Base-by-base conservation (phyloP, 2,329 filamentous ascomycete species). In the Diplocarpon mali region DNA sequence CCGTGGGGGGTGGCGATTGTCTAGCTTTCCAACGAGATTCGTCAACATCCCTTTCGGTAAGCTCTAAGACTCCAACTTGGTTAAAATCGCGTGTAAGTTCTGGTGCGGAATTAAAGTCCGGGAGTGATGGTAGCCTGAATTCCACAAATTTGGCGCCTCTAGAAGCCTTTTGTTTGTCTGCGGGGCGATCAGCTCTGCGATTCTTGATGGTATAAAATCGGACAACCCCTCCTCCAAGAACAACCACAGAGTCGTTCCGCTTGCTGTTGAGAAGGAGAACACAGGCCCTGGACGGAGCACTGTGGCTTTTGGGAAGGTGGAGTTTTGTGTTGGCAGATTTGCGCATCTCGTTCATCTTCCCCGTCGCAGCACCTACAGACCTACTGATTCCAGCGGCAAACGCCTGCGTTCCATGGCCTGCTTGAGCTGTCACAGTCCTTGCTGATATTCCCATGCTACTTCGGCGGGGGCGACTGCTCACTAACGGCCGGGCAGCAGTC, bases 321-420 rank as follows among this genome's bases (percentile, higher is more conserved):
- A 88, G 85, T 73, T 50, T 85, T 76, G 62, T 87, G 59, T 87
- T 83, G 10, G 80, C 80, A 0, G 77, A 83, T 55, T 87, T 83
- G 38, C 83, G 78, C 46, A 88, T 73, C 53, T 83, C 77, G 53
- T 72, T 82, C 61, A 83, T 78, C 35, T 72, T 78, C 45, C 80
- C 82, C n/a, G 81, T 83, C 59, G 81, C 59, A 32, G 60, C 83
- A 34, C 79, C 81, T 24, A 87, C 73, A 3, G 83, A 86, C 59
- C 78, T 80, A 59, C 78, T 85, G 50, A 89, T 79, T 37, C 81
- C 82, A 40, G 79, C 80, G 44, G 82, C 83, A 44, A 89, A 73
- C 9, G 82, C 80, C 52, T 85, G 81, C 5, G 81, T 80, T 10
- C 83, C 80, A 54, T 85, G 81, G 5, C 81, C 78, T 17, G 78